Base-by-base conservation (phyloP, 2,329 filamentous ascomycete genomes). In the Colletotrichum australisinense region DNA sequence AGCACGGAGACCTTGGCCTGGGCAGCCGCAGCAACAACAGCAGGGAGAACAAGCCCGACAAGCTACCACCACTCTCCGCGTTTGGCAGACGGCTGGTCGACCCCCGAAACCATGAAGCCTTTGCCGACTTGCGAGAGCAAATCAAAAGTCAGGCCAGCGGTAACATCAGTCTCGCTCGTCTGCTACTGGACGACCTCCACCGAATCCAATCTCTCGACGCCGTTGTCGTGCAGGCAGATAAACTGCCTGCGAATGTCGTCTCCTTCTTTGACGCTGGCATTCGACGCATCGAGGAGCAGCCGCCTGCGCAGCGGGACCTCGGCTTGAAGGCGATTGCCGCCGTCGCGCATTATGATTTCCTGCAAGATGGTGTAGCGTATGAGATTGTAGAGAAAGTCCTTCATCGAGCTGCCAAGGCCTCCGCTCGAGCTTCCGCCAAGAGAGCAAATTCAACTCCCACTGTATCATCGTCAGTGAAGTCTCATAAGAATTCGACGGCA, bases 291-390 rank as follows among this genome's bases (percentile, higher is more conserved):
- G 42, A 67, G 56, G 56, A 56, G n/a, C 63, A 60, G 26, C 53
- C 38, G 46, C 42, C 46, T 4, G 28, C 55, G 1, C 12, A 42
- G 22, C 24, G 55, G 35, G 42, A 60, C n/a, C 42, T 71, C 22
- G 68, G 55, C 2, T n/a, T 71, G 7, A 71, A 60, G 24, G 42
- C 60, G 3, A 60, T 71, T 11, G 68, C 63, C 6, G 68, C 63
- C 6, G 63, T 71, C 32, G 53, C 68, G 19, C 68, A 60, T 19
- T 60, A 67, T n/a, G 63, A 60, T 46, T 60, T 26, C 0, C 11
- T 16, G 19, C 0, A 8, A 1, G 55, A 63, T 46, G 42, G 42
- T 3, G 22, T 67, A 11, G 38, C 14, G 24, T 71, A 60, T 3
- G 68, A 67, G 24, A 26, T 28, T 16, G 46, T 60, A 9, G 24